Evolutionary conservation across 441 rosid genomes (phyloP), one percentile per base, ranked within the genome.

Genomic region (Dalechampia spathulata): DNA sequence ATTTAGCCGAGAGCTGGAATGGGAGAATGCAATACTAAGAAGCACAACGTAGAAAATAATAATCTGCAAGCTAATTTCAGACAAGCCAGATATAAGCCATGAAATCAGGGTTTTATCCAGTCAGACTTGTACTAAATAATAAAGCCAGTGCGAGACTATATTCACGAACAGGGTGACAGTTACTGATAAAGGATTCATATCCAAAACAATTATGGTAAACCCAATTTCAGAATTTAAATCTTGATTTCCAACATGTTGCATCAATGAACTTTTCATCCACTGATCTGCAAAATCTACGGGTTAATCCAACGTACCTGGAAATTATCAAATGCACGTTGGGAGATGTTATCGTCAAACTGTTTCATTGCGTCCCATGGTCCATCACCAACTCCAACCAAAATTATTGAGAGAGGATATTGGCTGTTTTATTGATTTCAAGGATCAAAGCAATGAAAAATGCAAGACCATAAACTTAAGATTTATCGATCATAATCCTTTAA

Each of bases 281-380:
- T 30, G 10, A 47, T 21, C 47, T 37, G 4, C 4, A 40, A 23
- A 15, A 16, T 36, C 32, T 26, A 32, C 34, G 8, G 55, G 16
- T 12, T 43, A 38, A 39, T 55, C 44, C 36, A 26, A 51, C 20
- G 15, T 75, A 86, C 99, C 96, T 92, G 96, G 69, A 92, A 89
- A 78, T 92, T 92, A 70, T 92, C 99, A 47, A 92, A 89, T 38
- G 76, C 77, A 0, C 99, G 95, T 7, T 80, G 84, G 49, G 94
- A 96, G 66, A 88, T 84, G 46, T 82, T 83, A 75, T 92, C 98
- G 63, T 92, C 98, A 44, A 92, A 92, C 25, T 80, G 82, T 61
- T 83, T 58, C 96, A 88, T 82, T 15, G 94, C 73, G 58, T 92
- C 85, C 98, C 98, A 92, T 7, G 98, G 98, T 55, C 98, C 98